A percentile compares a stretch with the other conserved stretches of the same genome.
Evolutionary conservation across 345 rosid genomes (phyloP).

Genomic region (Adansonia digitata): DNA sequence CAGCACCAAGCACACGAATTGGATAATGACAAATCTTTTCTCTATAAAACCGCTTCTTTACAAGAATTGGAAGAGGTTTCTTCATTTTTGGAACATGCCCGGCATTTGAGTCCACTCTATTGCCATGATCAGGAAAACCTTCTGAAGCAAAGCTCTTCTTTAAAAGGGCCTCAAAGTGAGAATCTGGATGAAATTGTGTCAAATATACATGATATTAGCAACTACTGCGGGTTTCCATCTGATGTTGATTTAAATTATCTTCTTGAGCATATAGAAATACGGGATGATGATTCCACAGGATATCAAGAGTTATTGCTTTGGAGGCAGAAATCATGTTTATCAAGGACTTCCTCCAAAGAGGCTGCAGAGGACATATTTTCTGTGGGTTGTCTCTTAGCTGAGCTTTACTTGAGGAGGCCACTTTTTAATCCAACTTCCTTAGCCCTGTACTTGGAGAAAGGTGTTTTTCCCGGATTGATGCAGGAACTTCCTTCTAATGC

Average conservation of each 20-base stretch:
- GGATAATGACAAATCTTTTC: conserved; percentile 36
- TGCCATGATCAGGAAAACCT: conserved; percentile 19
- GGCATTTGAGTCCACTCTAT: conserved; percentile 61
- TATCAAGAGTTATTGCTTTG: conserved; percentile 67
- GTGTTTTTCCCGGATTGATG: conserved; percentile 49
- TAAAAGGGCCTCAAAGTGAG: conserved; percentile 28
- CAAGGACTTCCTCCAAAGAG: conserved; percentile 32
- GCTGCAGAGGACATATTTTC: conserved; percentile 72
- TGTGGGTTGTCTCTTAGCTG: conserved; percentile 78
- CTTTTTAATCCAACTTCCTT: conserved; percentile 69
- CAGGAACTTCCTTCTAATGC: conserved; percentile 74
- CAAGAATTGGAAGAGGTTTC: conserved; percentile 69
- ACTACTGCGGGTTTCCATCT: conserved; percentile 26
- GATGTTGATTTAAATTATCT: conserved; percentile 51
- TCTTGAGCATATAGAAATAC: conserved; percentile 61
- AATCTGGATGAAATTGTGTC: conserved; percentile 24
- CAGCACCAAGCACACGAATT: conserved; percentile 33
- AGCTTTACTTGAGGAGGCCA: conserved; percentile 68
- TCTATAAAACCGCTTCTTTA: conserved; percentile 47
- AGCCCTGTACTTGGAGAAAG: conserved; percentile 40
- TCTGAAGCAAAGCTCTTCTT: conserved; percentile 23
- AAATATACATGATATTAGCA: conserved; percentile 31
- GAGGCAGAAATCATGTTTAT: conserved; percentile 48
- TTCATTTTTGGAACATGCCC: conserved; percentile 66
- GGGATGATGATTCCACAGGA: conserved; percentile 46